Evolutionary conservation across 2,329 filamentous ascomycete genomes (phyloP).

Genomic region (Pyricularia pennisetigena): DNA sequence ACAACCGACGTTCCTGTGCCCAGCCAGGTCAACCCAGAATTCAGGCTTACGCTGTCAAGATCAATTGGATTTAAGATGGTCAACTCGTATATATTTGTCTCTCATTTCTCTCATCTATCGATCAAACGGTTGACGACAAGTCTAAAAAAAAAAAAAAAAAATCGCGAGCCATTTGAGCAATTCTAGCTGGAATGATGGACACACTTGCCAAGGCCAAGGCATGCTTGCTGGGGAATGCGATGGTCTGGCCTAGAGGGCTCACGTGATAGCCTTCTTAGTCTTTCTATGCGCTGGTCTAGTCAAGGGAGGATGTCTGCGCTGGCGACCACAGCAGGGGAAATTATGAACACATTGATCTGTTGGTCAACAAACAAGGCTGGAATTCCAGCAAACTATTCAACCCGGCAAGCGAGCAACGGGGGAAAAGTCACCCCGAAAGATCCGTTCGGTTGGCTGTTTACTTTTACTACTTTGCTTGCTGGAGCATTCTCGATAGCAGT

Average conservation of each 20-base stretch:
- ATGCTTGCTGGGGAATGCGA: not conserved
- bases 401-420: not conserved
- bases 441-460: not conserved
- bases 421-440: not conserved
- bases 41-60: not conserved
- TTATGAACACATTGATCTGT: not conserved
- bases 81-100: not conserved
- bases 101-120: no score
- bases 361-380: not conserved
- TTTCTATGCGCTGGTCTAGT: not conserved
- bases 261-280: not conserved
- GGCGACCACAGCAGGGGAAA: no score
- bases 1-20: no score
- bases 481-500: not conserved
- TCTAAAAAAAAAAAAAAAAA: no score
- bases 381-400: not conserved
- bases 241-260: not conserved
- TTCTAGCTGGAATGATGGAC: not conserved
- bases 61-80: not conserved
- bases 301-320: not conserved
- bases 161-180: not conserved
- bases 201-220: not conserved
- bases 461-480: not conserved
- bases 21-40: no score
- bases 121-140: not conserved